phyloP scores from a whole-genome alignment of 768 basidiomycete genomes.

The Trametes gibbosa region DNA sequence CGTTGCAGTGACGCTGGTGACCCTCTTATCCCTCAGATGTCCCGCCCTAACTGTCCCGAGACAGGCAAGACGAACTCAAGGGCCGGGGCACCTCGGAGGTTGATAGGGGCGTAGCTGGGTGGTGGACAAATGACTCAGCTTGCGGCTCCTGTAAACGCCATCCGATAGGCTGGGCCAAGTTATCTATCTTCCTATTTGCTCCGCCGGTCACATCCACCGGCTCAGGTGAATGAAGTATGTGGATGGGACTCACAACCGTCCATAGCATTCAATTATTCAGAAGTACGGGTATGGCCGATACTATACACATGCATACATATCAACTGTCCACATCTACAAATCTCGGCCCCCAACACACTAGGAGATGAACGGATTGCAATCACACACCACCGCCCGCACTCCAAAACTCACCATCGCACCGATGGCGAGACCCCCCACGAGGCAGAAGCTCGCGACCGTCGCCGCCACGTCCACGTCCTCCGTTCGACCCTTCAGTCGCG shows the following conservation, averaged over 20 bases:
- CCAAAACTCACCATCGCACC: slow-evolving; percentile 84
- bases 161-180: background rate
- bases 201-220: background rate
- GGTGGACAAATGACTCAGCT: background rate
- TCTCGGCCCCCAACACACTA: background rate
- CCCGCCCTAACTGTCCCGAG: background rate
- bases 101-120: background rate
- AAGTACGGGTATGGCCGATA: slow-evolving; percentile 1
- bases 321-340: background rate
- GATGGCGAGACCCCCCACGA: slow-evolving; percentile 69
- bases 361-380: slow-evolving; percentile 66
- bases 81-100: background rate
- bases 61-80: background rate
- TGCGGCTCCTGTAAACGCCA: background rate
- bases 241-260: background rate
- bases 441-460: slow-evolving; percentile 73
- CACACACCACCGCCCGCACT: slow-evolving; percentile 64
- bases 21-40: background rate
- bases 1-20: background rate
- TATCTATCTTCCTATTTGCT: background rate
- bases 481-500: slow-evolving; percentile 57
- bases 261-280: background rate
- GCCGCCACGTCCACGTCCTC: slow-evolving; percentile 87
- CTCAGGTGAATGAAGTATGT: background rate
- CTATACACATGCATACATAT: background rate